A percentile compares a stretch with the other conserved stretches of the same genome.
Evolutionary conservation across 1,284 basidiomycete genomes (phyloP).

Genomic region (Ustilago loliicola): DNA sequence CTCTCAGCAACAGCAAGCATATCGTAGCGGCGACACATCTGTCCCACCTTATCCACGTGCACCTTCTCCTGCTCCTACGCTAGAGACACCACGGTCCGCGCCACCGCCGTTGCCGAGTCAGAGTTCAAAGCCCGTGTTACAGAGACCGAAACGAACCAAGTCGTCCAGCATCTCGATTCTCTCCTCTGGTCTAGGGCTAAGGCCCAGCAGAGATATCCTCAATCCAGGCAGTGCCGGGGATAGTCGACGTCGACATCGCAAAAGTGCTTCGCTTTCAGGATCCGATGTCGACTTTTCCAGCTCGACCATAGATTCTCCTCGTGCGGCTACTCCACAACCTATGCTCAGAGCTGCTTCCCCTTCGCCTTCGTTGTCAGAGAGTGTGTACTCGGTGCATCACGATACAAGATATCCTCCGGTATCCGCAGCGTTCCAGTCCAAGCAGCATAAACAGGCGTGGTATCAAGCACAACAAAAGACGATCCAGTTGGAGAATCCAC

Average conservation of each 20-base stretch:
- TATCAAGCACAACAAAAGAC: constrained; percentile 56
- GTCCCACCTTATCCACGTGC: constrained; percentile 16
- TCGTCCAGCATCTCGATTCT: constrained; percentile 53
- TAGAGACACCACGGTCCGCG: constrained; percentile 17
- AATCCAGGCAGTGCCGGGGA: constrained; percentile 8
- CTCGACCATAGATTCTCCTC: constrained; percentile 15
- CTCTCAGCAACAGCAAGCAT: constrained; percentile 20
- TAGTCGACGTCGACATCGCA: constrained; percentile 22
- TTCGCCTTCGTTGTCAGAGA: constrained; percentile 35
- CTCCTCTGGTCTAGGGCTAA: constrained; percentile 28
- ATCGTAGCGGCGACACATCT: neutral
- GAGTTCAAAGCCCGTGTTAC: constrained; percentile 39
- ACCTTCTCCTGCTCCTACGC: constrained; percentile 13
- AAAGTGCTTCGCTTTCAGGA: constrained; percentile 39
- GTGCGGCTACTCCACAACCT: constrained; percentile 27
- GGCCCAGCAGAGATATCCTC: constrained; percentile 13
- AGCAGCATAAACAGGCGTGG: constrained; percentile 53
- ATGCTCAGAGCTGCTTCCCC: constrained; percentile 33
- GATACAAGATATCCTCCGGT: neutral
- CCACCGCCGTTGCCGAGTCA: constrained; percentile 45
- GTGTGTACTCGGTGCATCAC: constrained; percentile 16
- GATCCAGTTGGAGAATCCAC: constrained; percentile 36
- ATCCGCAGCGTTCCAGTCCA: constrained; percentile 19
- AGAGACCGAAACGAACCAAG: constrained; percentile 39
- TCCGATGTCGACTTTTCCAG: constrained; percentile 35